A percentile compares a stretch with the other conserved stretches of the same genome.
These are phyloP conservation scores for Phytophthora capsici DNA, from an alignment of 352 stramenopile species.

Conservation along the genomic window DNA sequence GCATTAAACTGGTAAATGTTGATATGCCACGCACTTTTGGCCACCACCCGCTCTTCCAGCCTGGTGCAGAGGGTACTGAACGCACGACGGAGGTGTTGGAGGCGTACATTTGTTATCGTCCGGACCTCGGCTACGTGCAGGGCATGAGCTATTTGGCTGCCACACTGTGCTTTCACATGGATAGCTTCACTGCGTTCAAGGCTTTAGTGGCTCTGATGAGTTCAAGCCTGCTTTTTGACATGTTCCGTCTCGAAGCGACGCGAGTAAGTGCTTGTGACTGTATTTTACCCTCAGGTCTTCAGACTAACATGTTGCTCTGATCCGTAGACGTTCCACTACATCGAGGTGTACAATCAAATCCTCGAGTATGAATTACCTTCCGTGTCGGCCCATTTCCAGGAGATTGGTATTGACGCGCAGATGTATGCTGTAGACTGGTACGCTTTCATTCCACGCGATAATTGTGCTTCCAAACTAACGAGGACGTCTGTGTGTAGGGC, in stretches of 20 bases:
- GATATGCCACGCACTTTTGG: slow-evolving; percentile 90
- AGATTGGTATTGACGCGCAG: slow-evolving; percentile 78
- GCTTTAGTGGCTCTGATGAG: slow-evolving; percentile 83
- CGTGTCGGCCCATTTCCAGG: slow-evolving; percentile 70
- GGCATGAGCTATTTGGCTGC: slow-evolving; percentile 91
- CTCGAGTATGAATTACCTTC: slow-evolving; percentile 79
- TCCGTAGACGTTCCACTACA: slow-evolving; percentile 86
- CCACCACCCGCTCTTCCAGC: slow-evolving; percentile 80
- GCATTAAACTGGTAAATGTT: slow-evolving; percentile 82
- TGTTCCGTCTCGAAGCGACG: slow-evolving; percentile 85
- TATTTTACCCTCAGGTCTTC: not conserved
- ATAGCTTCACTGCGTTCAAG: slow-evolving; percentile 89
- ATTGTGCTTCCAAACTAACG: not conserved
- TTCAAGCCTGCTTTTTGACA: slow-evolving; percentile 87
- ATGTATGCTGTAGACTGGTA: slow-evolving; percentile 91
- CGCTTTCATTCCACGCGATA: slow-evolving; percentile 7
- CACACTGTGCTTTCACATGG: slow-evolving; percentile 87
- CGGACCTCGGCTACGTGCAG: slow-evolving; percentile 86
- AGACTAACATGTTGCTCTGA: slow-evolving; percentile 7
- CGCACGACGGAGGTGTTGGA: slow-evolving; percentile 84
- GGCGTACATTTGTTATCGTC: slow-evolving; percentile 88
- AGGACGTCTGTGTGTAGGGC: slow-evolving; percentile 47
- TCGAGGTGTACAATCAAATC: slow-evolving; percentile 79
- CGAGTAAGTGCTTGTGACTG: slow-evolving; percentile 50
- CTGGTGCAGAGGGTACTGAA: slow-evolving; percentile 70